phyloP scores from a whole-genome alignment of 495 filamentous ascomycete species.

The Daldinia childiae region DNA sequence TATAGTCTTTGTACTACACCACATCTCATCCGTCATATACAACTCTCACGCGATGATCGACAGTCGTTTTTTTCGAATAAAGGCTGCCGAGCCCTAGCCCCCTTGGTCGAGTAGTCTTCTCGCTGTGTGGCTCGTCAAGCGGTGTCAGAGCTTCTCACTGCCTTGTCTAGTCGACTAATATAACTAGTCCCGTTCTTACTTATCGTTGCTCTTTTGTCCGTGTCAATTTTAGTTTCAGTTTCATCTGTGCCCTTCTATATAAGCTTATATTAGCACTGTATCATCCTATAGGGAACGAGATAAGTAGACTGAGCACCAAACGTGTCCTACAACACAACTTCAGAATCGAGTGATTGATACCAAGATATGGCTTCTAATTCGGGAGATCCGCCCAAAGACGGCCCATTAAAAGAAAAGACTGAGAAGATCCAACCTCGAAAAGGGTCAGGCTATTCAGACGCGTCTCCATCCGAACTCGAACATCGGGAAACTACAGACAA shows the following conservation, averaged over 20 bases:
- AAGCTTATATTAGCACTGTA: slow-evolving; percentile 2
- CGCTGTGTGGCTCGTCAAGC: not conserved
- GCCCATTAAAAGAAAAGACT: slow-evolving; percentile 23
- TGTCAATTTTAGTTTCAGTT: slow-evolving; percentile 1
- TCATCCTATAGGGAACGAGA: not conserved
- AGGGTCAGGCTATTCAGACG: slow-evolving; percentile 35
- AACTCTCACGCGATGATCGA: slow-evolving; percentile 36
- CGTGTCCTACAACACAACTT: not conserved
- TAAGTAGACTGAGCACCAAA: not conserved
- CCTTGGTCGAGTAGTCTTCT: not conserved
- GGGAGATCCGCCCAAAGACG: slow-evolving; percentile 22
- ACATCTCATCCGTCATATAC: slow-evolving; percentile 20
- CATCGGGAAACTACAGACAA: slow-evolving; percentile 26
- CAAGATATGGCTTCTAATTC: slow-evolving; percentile 29
- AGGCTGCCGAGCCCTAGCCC: slow-evolving; percentile 13
- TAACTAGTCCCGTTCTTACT: slow-evolving; percentile 25
- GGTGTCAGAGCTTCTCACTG: not conserved
- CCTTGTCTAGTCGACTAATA: slow-evolving; percentile 22
- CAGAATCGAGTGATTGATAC: not conserved
- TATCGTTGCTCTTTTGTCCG: not conserved
- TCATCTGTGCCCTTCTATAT: slow-evolving; percentile 7
- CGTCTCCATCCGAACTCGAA: slow-evolving; percentile 39
- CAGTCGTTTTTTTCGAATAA: slow-evolving; percentile 24
- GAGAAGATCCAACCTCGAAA: slow-evolving; percentile 28
- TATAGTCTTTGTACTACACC: slow-evolving; percentile 16